Base-by-base conservation (phyloP, 257 asterid species). In the Agastache rugosa region DNA sequence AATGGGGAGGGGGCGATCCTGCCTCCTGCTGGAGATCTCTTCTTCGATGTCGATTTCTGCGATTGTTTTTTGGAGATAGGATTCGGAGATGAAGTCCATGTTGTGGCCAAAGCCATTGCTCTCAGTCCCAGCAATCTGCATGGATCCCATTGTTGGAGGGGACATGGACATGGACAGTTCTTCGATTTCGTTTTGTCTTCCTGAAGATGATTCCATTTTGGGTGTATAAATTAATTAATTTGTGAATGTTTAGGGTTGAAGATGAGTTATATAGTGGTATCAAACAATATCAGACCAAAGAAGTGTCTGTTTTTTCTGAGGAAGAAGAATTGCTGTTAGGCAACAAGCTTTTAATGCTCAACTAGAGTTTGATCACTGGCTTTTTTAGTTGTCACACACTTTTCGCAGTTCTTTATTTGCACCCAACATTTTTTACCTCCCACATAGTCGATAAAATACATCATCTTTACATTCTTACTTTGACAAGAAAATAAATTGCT, bases 41-140 rank as follows among this genome's bases (percentile, higher is more conserved):
- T 84, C 91, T n/a, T 82, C 88, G 1, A 93, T 86, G 71, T 93
- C 90, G 62, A 88, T 91, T 81, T 87, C 90, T 0, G 92, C 80
- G 69, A 86, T 74, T 23, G 78, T 72, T 67, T 79, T 81, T 77
- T 80, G 79, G 1, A 74, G 73, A 75, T 82, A 86, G 29, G 92
- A 41, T 22, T 82, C 93, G 37, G 97, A 75, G 84, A 87, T 75
- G 74, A 88, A 88, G 60, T 87, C 96, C 11, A 84, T 69, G 75
- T 84, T 87, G 73, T 83, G 93, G 27, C 85, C 91, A 74, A 90
- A 87, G 72, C 93, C 89, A 67, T 81, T 89, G 85, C 85, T 83
- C 10, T 86, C 86, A 25, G 90, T 31, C 1, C 12, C 44, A 39
- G 12, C 84, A 60, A 86, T 85, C 77, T 88, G 92, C 86, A 85